Conservation (phyloP, 2,329 filamentous ascomycete species). For the Alternaria brassicae region DNA sequence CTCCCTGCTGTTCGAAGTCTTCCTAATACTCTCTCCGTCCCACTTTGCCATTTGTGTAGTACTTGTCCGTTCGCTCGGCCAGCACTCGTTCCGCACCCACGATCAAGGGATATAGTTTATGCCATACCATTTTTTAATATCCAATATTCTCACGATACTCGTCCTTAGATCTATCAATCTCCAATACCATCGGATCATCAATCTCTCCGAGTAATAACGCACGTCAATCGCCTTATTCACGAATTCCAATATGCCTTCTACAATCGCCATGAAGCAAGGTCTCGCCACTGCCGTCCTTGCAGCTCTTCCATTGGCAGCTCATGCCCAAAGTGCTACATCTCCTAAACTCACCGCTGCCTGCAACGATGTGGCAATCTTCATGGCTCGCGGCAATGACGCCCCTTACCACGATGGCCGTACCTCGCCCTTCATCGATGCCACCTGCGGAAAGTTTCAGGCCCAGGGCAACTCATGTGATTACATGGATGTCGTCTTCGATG, state of each 20-base stretch:
- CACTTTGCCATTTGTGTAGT: constrained; percentile 1
- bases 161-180: not conserved
- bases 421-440: constrained; percentile 8
- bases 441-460: constrained; percentile 9
- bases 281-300: constrained; percentile 14
- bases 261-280: constrained; percentile 7
- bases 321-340: constrained; percentile 7
- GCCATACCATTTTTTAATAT: constrained; percentile 4
- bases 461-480: constrained; percentile 12
- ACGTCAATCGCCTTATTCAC: not conserved
- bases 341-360: constrained; percentile 10
- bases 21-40: not conserved
- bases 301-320: constrained; percentile 6
- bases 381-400: constrained; percentile 15
- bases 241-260: constrained; percentile 1
- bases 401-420: constrained; percentile 13
- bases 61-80: constrained; percentile 11
- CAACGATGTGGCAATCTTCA: constrained; percentile 13
- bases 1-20: constrained; percentile 2
- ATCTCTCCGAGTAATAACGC: not conserved
- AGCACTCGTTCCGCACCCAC: constrained; percentile 5
- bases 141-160: constrained; percentile 2
- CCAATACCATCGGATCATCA: not conserved
- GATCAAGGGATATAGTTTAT: constrained; percentile 4
- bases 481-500: constrained; percentile 13